Base-by-base conservation (phyloP, 2,329 filamentous ascomycete species). In the Arthroderma uncinatum region DNA sequence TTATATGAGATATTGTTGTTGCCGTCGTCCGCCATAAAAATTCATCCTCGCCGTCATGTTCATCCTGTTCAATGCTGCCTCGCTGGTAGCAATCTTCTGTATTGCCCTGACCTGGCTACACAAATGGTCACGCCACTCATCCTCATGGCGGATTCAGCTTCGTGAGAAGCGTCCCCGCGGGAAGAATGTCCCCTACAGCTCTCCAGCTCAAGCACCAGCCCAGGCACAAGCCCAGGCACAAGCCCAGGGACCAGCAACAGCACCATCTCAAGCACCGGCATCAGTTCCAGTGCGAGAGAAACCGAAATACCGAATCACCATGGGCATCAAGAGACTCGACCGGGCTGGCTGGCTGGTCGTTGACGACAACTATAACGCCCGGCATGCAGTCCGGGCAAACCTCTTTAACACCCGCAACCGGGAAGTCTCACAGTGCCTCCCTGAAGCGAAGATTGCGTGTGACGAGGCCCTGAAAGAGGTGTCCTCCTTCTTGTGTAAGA, bases 291-390 rank as follows among this genome's bases (percentile, higher is more conserved):
- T 50, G 25, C 47, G 47, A 33, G 47, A 50, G 19, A 54, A 54
- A 25, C 52, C 33, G 33, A 65, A 68, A 60, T 73, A 74, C 52
- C 68, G 70, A 30, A 73, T 76, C 48, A 74, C 74, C 61, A 77
- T 79, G 71, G 75, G 76, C 14, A 67, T 80, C 14, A 71, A 69
- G 55, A 74, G 71, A 57, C 66, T 77, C n/a, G 74, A 76, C 37
- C 62, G 64, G 21, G 63, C 67, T 19, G 75, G 78, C 57, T 80
- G 77, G 78, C 69, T 80, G 10, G 74, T 70, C 0, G 64, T 80
- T 52, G 76, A 79, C 60, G 69, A 72, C 10, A 70, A 71, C 28
- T 78, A 79, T 59, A 66, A 71, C 53, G 66, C 71, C 10, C 73
- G 76, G 60, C 74, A 78, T 60, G 59, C 63, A 1, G 68, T 77